Percentiles rank a stretch among this genome's conserved stretches.
phyloP scores from a whole-genome alignment of 1,284 basidiomycete species.

The Sphagnurus paluster region DNA sequence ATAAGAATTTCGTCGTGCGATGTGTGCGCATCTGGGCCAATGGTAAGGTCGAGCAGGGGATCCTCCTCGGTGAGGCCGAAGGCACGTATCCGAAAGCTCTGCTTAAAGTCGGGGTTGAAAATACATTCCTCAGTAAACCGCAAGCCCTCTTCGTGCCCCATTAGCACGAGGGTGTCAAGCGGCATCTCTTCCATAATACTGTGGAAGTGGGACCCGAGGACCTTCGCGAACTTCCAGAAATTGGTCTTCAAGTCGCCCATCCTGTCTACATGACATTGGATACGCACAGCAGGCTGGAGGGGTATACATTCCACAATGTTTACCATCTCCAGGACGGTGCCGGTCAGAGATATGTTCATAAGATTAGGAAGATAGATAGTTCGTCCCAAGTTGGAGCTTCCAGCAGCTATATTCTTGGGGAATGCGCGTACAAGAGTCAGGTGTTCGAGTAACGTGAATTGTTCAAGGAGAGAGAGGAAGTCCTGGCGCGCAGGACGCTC shows the following conservation, averaged over 20 bases:
- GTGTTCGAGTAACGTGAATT: constrained; percentile 31
- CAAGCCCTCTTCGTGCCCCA: constrained; percentile 24
- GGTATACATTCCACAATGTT: constrained; percentile 30
- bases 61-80: constrained; percentile 24
- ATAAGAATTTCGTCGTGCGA: constrained; percentile 31
- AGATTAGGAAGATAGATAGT: constrained; percentile 28
- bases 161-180: constrained; percentile 31
- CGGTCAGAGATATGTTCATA: constrained; percentile 26
- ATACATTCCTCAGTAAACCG: constrained; percentile 24
- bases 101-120: constrained; percentile 30
- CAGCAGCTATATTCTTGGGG: constrained; percentile 17
- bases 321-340: constrained; percentile 29
- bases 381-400: constrained; percentile 17
- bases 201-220: constrained; percentile 27
- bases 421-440: constrained; percentile 30
- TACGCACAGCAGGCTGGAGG: constrained; percentile 25
- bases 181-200: constrained; percentile 19
- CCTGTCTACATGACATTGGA: constrained; percentile 28
- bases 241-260: constrained; percentile 28
- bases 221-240: constrained; percentile 28
- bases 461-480: constrained; percentile 31
- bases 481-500: constrained; percentile 33
- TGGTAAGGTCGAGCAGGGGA: constrained; percentile 30
- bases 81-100: constrained; percentile 31
- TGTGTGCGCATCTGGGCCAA: constrained; percentile 26